These are phyloP conservation scores for Phytophthora tentaculata DNA, from an alignment of 352 stramenopile species.

Conservation along the genomic window DNA sequence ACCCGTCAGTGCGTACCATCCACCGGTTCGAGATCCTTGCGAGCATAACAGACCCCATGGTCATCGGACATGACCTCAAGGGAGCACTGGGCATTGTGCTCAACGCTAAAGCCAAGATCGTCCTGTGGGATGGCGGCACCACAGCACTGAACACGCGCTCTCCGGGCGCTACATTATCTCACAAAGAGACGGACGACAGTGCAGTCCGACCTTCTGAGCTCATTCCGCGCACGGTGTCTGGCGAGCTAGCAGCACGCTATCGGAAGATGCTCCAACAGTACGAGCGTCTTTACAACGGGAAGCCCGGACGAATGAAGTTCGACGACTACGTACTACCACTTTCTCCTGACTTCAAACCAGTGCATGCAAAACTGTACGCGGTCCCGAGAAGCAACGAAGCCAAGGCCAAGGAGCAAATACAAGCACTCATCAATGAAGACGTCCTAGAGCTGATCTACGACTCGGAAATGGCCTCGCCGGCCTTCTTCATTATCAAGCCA, in stretches of 20 bases:
- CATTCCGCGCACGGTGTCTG: neutral
- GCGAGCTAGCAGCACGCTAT: neutral
- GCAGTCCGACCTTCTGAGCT: neutral
- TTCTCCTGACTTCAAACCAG: neutral
- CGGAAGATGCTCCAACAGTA: neutral
- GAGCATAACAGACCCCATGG: neutral
- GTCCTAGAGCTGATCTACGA: neutral
- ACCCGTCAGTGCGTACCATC: neutral
- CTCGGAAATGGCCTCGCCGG: slow-evolving; percentile 1
- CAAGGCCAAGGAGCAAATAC: neutral
- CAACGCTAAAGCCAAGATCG: neutral
- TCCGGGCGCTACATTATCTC: neutral
- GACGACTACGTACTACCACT: slow-evolving; percentile 2
- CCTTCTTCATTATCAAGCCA: too few relatives aligned
- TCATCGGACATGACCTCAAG: neutral
- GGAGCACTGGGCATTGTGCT: neutral
- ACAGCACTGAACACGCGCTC: neutral
- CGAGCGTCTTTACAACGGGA: neutral
- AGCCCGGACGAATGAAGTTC: neutral
- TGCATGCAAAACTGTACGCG: slow-evolving; percentile 2
- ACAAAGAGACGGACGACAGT: neutral
- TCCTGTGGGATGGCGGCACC: neutral
- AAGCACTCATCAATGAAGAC: neutral
- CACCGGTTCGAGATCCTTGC: neutral
- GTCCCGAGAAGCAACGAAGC: neutral